Evolutionary conservation across 192 early-diverging fungal genomes (phyloP), one percentile per base, ranked within the genome.

Genomic region (Linnemannia zychae): DNA sequence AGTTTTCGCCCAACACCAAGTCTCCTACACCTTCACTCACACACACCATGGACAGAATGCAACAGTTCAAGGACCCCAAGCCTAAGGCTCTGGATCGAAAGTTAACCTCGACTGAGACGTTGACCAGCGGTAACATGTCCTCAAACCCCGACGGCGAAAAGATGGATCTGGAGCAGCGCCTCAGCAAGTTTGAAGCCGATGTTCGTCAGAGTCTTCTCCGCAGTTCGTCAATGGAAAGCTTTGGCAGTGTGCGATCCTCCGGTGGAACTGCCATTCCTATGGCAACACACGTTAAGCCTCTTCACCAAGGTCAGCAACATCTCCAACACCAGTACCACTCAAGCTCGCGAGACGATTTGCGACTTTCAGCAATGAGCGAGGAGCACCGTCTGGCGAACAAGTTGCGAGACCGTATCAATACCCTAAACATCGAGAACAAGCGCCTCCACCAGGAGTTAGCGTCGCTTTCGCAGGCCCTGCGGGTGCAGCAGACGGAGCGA

Each of bases 181-280:
- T 85, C 12, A 85, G 78, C 48, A 79, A 76, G 53, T 85, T 85
- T 68, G 83, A 85, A 40, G 72, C 83, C 5, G 83, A 85, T 50
- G 74, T 85, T n/a, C 83, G 83, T 38, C 73, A 85, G 49, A 85
- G 83, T 36, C 60, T 85, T 0, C 28, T 79, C 12, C 74, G 78
- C 5, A 85, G 48, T 44, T 65, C 48, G 1, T 85, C 83, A 4
- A 76, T 85, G 38, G 83, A 85, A 22, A 85, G 83, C 38, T 79
- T 85, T 47, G 66, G 67, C 48, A 85, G 83, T 28, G 65, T 76
- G 1, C 83, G 83, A 34, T 85, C 83, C 9, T 85, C 78, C 2
- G 68, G 74, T 33, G 83, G 83, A 15, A 85, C 83, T 3, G 73
- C 57, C 20, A 79, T 85, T 60, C 83, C 77, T n/a, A 6, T 67